A percentile compares a stretch with the other conserved stretches of the same genome.
Conservation (phyloP, 2,329 filamentous ascomycete species). For the Macrophomina pseudophaseolina region DNA sequence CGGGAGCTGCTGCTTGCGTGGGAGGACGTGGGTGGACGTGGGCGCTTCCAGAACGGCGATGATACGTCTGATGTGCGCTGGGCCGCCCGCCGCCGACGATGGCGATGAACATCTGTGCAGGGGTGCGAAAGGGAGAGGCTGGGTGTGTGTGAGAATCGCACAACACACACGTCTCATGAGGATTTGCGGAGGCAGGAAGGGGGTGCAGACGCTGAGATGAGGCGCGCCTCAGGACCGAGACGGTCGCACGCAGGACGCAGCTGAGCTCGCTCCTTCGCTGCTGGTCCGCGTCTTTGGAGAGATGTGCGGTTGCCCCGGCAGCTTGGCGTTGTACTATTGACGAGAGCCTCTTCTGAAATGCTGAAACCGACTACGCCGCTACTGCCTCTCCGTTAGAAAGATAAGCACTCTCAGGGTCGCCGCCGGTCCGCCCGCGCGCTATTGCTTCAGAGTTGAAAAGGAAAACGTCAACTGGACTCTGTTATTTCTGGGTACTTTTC, state of each 20-base stretch:
- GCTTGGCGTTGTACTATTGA: background rate
- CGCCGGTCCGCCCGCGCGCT: background rate
- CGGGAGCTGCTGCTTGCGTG: background rate
- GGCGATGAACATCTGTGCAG: background rate
- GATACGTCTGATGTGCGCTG: constrained; percentile 18
- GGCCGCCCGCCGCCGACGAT: background rate
- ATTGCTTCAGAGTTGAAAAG: background rate
- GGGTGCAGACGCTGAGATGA: background rate
- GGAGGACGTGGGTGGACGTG: background rate
- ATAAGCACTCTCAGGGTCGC: background rate
- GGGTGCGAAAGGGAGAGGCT: background rate
- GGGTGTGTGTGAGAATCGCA: background rate
- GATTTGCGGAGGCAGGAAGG: background rate
- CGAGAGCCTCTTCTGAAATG: background rate
- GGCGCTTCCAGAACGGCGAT: constrained; percentile 19
- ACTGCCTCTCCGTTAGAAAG: background rate
- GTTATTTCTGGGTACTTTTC: background rate
- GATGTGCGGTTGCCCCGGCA: constrained; percentile 3
- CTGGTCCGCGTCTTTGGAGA: background rate
- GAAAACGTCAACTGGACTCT: background rate
- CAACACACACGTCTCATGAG: background rate
- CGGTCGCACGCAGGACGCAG: background rate
- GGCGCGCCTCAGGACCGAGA: background rate
- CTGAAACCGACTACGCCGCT: background rate
- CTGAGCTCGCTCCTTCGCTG: background rate